Base-by-base conservation (phyloP, 108 stramenopile species). In the Chaetoceros tenuissimus region DNA sequence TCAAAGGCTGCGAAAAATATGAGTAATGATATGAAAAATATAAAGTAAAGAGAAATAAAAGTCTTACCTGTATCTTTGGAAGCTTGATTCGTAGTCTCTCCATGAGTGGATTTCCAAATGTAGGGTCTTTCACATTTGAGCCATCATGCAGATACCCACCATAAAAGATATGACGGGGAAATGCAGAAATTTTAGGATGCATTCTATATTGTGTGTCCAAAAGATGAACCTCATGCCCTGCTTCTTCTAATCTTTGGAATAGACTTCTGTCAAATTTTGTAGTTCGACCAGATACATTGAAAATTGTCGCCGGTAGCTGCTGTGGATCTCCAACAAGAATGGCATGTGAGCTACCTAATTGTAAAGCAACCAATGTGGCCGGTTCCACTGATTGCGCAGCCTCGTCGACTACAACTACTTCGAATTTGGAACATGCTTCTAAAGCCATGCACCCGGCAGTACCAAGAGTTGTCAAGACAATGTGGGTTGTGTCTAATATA, bases 221-320 rank as follows among this genome's bases (percentile, higher is more conserved):
- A 79, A 99, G 69, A 53, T 93, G 87, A 1, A 94, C 87, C 10
- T 82, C 71, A 66, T 96, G 84, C 0, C 96, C 93, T 18, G 89
- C 85, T 46, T 87, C 95, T 65, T 95, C 96, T 43, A 99, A 66
- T 3, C 99, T 76, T 59, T 97, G 93, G 58, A 99, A 99, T 1
- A 99, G 81, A 54, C 87, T 90, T 22, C 96, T 71, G 52, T 98
- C 96, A 55, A 92, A 97, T 24, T 91, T 93, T 16, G 81, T 71
- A 48, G 65, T 68, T 25, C 81, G 69, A 19, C 92, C 97, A 0
- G 80, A 81, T 25, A 85, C 72, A 40, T 85, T 80, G 57, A 98
- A 94, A 2, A 99, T 92, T 8, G 98, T 99, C 3, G 99, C 98
- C 19, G 97, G 95, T n/a, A 99, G 79, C 64, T 99, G 97, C 57